Evolutionary conservation across 2,329 filamentous ascomycete genomes (phyloP), one percentile per base, ranked within the genome.

Genomic region (Colletotrichum somersetense): DNA sequence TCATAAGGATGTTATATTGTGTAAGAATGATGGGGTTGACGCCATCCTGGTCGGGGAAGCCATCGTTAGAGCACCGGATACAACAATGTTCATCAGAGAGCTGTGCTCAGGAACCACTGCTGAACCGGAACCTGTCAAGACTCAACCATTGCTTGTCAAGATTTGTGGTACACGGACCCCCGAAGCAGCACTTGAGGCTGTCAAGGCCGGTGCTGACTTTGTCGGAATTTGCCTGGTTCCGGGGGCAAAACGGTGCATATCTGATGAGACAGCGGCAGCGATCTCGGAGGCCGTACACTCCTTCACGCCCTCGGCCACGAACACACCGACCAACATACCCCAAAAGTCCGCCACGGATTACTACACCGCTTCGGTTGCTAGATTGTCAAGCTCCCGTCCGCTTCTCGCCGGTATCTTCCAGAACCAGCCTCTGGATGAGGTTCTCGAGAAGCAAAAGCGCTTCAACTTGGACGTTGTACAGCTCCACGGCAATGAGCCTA

Each of bases 31-130:
- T 77, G 95, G 96, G 26, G 94, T 99, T 61, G 94, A 95, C 76
- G 96, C 96, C 62, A 92, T 99, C 16, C 89, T 99, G 5, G 96
- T 99, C 10, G 96, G 96, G 20, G 96, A 99, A 82, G 94, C 97
- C 63, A 90, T 99, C 75, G 98, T 99, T 96, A 91, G 94, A 73
- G 95, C 96, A 2, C 88, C 92, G 14, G 90, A 98, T 78, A 95
- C 95, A 14, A 89, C 91, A 30, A 85, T 87, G 30, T 99, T 99
- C 83, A 97, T 98, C 78, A 88, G 89, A 44, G 89, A 95, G 77
- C 89, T 99, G 33, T 93, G 97, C 75, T 91, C 93, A 50, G 87
- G 89, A 62, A 80, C 80, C 18, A 79, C 83, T 6, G 76, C 80
- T 8, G 75, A 78, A 23, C 77, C 75, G 63, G 85, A 78, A 64